Evolutionary conservation across 768 basidiomycete species (phyloP), one percentile per base, ranked within the genome.

Genomic region (Phaeotremella fagi): DNA sequence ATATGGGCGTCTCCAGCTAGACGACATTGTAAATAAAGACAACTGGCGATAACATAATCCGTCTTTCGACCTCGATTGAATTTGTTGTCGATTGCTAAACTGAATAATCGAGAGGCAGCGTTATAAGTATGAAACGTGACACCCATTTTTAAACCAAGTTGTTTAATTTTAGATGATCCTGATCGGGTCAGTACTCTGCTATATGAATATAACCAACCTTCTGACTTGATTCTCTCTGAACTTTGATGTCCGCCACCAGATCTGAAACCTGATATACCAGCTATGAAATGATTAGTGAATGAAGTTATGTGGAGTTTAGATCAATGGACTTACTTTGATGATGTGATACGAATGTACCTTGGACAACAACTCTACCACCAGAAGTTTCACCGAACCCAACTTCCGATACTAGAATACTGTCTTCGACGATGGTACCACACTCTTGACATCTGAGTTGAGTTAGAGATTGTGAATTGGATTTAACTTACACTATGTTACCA

Each of bases 351-450:
- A 88, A 95, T 2, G 86, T 85, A 2, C 95, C 95, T 66, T 92
- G 87, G 1, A 95, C 92, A 79, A 97, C 88, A 1, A 94, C 92
- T 3, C 91, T 89, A 23, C 95, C 95, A 25, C 82, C 81, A 11
- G 86, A 82, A 3, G 87, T 87, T 78, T 99, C 95, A n/a, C 90
- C 90, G 63, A 99, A 99, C 0, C 85, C 83, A 50, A 99, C 83
- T 71, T 99, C 95, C 58, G 85, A 87, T 9, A 97, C 89, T 55
- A 98, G 90, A 2, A 86, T 83, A 67, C 90, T 91, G 75, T 95
- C 89, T 75, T 94, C 90, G 9, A 94, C 79, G 16, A 98, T 90
- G 5, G 85, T 87, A 42, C 89, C 90, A 63, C 92, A 97, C 26
- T 31, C 18, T 6, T 35, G 22, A 50, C 69, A 71, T 35, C 69